Base-by-base conservation (phyloP, 1,284 basidiomycete genomes). In the Erythrobasidium hasegawianum region DNA sequence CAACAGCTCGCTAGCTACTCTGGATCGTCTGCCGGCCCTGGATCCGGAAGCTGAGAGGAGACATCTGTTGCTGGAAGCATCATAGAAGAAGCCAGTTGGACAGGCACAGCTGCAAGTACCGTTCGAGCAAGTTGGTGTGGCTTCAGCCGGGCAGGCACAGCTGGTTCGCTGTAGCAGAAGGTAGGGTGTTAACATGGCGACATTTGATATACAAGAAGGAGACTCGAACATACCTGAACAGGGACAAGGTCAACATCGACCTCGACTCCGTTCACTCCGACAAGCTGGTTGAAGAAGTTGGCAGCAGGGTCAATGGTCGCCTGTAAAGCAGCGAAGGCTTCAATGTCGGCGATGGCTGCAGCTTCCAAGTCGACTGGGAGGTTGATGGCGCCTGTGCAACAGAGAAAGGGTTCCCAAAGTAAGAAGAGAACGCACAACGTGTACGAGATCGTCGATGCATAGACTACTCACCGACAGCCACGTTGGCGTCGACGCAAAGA, bases 241-340 rank as follows among this genome's bases (percentile, higher is more conserved):
- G 43, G 43, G 43, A 47, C 43, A 47, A 47, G 43, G 14, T n/a
- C 22, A 8, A 24, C 43, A 47, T n/a, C 22, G 43, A 47, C 14
- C n/a, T 47, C 43, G 43, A 24, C 43, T 7, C 43, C 43, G 4
- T n/a, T 8, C 8, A 24, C 43, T 18, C 22, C 64, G 13, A 69
- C 60, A 67, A 86, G 80, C 64, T 81, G 78, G 67, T 85, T 82
- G 77, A 88, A 88, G 49, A 83, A 84, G 78, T 88, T 87, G 40
- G 81, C 80, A 22, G 79, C 79, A 62, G 82, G 73, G 75, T 87
- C 79, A 26, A 84, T 82, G 50, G 82, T 78, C 59, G 84, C 86
- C 79, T 89, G 89, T 50, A 89, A 84, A 65, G 86, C 84, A 61
- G 87, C 86, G 55, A 87, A 88, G 72, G 86, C 84, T 80, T 88